These are phyloP conservation scores for Panellus pusillus DNA, from an alignment of 768 basidiomycete species.

Conservation along the genomic window DNA sequence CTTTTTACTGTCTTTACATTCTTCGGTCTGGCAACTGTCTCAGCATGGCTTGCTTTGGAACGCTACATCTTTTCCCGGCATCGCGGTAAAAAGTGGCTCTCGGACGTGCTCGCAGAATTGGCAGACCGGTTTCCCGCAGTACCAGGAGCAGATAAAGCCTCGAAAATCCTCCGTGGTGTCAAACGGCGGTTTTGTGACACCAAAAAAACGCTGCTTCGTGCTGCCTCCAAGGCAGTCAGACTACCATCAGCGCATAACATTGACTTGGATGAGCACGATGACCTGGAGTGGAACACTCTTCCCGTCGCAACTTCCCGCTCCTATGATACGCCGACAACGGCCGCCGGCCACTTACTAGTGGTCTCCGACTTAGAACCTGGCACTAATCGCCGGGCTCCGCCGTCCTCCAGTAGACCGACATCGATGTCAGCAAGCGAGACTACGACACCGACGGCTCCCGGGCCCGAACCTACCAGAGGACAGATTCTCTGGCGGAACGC, in stretches of 20 bases:
- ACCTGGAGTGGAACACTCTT: slow-evolving; percentile 29
- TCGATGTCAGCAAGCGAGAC: background rate
- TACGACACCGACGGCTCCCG: background rate
- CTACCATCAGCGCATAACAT: slow-evolving; percentile 24
- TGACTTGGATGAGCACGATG: slow-evolving; percentile 27
- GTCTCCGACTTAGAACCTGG: slow-evolving; percentile 1
- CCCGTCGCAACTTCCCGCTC: slow-evolving; percentile 22
- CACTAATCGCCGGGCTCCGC: background rate
- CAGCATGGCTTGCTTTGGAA: slow-evolving; percentile 73
- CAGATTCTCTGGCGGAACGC: slow-evolving; percentile 48
- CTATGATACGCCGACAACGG: slow-evolving; percentile 8
- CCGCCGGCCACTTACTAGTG: slow-evolving; percentile 23
- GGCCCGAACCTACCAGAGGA: slow-evolving; percentile 27
- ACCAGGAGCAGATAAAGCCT: slow-evolving; percentile 26
- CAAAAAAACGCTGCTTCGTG: slow-evolving; percentile 20
- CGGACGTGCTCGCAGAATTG: slow-evolving; percentile 54
- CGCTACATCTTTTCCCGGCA: slow-evolving; percentile 63
- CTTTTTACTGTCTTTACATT: slow-evolving; percentile 75
- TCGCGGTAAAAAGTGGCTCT: slow-evolving; percentile 68
- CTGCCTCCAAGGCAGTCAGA: slow-evolving; percentile 26
- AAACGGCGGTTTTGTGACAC: slow-evolving; percentile 18
- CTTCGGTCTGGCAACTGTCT: slow-evolving; percentile 69
- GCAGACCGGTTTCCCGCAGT: slow-evolving; percentile 35
- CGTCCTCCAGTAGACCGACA: slow-evolving; percentile 10
- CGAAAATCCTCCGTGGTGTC: slow-evolving; percentile 16